These are phyloP conservation scores for Penicillium ochrochloron DNA, from an alignment of 495 filamentous ascomycete genomes.

Conservation along the genomic window DNA sequence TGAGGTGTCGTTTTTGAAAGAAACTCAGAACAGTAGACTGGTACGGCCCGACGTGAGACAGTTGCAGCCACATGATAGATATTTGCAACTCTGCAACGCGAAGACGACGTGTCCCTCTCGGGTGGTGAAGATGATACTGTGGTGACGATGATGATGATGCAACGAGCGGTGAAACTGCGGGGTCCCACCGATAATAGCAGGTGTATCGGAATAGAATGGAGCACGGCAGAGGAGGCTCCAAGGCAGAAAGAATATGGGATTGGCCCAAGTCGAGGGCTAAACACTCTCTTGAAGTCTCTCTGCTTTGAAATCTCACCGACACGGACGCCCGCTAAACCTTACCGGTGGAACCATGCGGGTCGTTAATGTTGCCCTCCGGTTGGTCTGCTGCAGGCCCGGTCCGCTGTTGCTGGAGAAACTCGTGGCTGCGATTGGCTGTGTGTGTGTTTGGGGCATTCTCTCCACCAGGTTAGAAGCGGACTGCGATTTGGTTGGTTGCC, in stretches of 20 bases:
- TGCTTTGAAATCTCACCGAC: slow-evolving; percentile 26
- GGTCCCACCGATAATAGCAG: slow-evolving; percentile 8
- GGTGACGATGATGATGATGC: slow-evolving; percentile 4
- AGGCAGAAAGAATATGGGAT: slow-evolving; percentile 26
- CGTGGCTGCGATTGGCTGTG: slow-evolving; percentile 11
- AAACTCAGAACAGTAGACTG: not conserved
- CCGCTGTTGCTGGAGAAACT: slow-evolving; percentile 15
- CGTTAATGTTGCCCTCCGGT: slow-evolving; percentile 16
- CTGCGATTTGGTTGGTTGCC: slow-evolving; percentile 35
- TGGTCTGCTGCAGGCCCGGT: slow-evolving; percentile 20
- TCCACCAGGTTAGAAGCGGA: slow-evolving; percentile 12
- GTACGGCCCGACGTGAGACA: not conserved
- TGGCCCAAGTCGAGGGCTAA: slow-evolving; percentile 11
- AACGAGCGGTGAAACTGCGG: slow-evolving; percentile 30
- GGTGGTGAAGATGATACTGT: not conserved
- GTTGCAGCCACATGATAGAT: not conserved
- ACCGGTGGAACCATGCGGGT: slow-evolving; percentile 17
- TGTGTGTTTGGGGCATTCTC: slow-evolving; percentile 6
- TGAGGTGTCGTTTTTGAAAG: not conserved
- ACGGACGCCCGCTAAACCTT: slow-evolving; percentile 22
- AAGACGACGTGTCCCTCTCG: slow-evolving; percentile 3
- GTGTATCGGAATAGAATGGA: not conserved
- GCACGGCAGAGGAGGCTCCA: slow-evolving; percentile 23
- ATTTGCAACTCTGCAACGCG: not conserved
- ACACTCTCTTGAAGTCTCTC: not conserved